These are phyloP conservation scores for Mycena polygramma DNA, from an alignment of 768 basidiomycete genomes.

Conservation along the genomic window DNA sequence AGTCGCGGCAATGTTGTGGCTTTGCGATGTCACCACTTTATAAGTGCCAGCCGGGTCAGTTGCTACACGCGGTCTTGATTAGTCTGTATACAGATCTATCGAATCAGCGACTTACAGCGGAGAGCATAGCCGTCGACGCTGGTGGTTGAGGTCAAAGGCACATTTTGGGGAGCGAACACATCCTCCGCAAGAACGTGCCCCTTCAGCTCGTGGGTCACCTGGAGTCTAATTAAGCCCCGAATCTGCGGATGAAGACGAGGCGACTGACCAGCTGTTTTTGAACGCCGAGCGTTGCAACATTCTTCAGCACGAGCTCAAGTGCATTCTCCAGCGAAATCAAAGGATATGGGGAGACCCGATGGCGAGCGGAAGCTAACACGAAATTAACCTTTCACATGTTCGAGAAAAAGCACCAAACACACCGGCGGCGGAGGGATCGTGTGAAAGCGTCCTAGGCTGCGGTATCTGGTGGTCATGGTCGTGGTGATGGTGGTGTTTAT, in stretches of 20 bases:
- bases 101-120: constrained; percentile 57
- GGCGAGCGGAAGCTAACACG: constrained; percentile 73
- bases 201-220: constrained; percentile 73
- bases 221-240: constrained; percentile 8
- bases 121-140: constrained; percentile 93
- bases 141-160: constrained; percentile 77
- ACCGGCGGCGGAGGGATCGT: constrained; percentile 80
- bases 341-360: constrained; percentile 83
- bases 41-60: constrained; percentile 75
- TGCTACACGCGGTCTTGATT: constrained; percentile 55
- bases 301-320: constrained; percentile 64
- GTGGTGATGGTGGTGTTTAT: constrained; percentile 41
- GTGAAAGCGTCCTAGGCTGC: constrained; percentile 72
- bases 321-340: constrained; percentile 78
- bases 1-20: constrained; percentile 60
- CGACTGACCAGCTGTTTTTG: constrained; percentile 58
- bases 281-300: constrained; percentile 58
- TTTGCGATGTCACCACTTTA: constrained; percentile 72
- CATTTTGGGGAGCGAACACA: constrained; percentile 72
- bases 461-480: constrained; percentile 58
- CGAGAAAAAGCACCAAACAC: constrained; percentile 39
- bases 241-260: not conserved
- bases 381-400: constrained; percentile 17
- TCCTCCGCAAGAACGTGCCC: constrained; percentile 85
- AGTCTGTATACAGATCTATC: not conserved